A percentile compares a stretch with the other conserved stretches of the same genome.
phyloP scores from a whole-genome alignment of 1,284 basidiomycete species.

The Phlebopus sp. region DNA sequence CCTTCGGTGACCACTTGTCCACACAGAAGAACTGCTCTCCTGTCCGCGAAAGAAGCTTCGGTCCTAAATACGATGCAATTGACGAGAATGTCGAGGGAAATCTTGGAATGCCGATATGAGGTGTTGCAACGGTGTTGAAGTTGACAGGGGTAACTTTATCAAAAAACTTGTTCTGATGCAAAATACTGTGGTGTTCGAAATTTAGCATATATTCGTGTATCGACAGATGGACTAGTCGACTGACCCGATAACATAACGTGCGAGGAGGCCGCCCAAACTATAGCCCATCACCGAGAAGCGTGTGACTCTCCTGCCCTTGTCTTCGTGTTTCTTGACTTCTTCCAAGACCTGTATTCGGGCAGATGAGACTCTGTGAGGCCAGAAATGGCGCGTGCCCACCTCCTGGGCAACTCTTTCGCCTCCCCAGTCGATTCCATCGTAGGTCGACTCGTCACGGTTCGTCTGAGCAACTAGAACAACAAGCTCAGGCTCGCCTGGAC shows the following conservation, averaged over 20 bases:
- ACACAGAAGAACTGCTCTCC: slow-evolving; percentile 78
- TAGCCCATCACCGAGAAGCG: slow-evolving; percentile 77
- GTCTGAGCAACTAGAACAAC: slow-evolving; percentile 50
- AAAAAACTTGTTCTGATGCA: slow-evolving; percentile 71
- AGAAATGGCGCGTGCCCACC: slow-evolving; percentile 35
- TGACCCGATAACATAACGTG: slow-evolving; percentile 76
- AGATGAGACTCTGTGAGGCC: slow-evolving; percentile 7
- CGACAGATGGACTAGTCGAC: slow-evolving; percentile 10
- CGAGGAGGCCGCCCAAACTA: slow-evolving; percentile 77
- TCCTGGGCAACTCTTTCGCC: slow-evolving; percentile 68
- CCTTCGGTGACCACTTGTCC: slow-evolving; percentile 72
- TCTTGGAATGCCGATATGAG: slow-evolving; percentile 68
- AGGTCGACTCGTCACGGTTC: slow-evolving; percentile 59
- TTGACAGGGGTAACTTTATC: slow-evolving; percentile 65
- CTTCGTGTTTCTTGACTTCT: slow-evolving; percentile 50
- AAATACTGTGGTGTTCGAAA: slow-evolving; percentile 39
- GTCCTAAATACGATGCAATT: slow-evolving; percentile 59
- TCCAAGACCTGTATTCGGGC: slow-evolving; percentile 43
- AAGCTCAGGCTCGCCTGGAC: slow-evolving; percentile 31
- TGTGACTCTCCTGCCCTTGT: slow-evolving; percentile 54
- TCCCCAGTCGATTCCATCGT: slow-evolving; percentile 76
- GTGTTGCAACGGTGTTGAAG: slow-evolving; percentile 82
- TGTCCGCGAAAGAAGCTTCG: slow-evolving; percentile 76
- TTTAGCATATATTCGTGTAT: slow-evolving; percentile 5
- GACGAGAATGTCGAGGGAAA: slow-evolving; percentile 63